phyloP scores from a whole-genome alignment of 78 protist species.

The Speleostelium caveatum region DNA sequence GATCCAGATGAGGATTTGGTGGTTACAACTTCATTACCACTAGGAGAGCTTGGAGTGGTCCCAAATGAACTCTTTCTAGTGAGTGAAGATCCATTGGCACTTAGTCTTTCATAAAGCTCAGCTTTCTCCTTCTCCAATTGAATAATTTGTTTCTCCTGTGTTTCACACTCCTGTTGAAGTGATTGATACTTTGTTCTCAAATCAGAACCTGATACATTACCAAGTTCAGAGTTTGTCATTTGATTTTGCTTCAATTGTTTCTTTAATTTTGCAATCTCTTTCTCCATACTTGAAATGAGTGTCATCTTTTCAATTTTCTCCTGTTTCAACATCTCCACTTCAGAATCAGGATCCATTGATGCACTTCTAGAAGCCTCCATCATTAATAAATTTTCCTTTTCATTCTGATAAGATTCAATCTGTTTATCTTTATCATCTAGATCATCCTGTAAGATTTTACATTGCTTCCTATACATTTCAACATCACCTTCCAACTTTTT shows the following conservation, averaged over 20 bases:
- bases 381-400: slow-evolving; percentile 34
- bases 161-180: slow-evolving; percentile 48
- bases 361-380: slow-evolving; percentile 6
- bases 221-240: slow-evolving; percentile 11
- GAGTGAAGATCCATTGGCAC: too few relatives aligned
- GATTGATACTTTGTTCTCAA: slow-evolving; percentile 35
- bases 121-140: slow-evolving; percentile 39
- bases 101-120: slow-evolving; percentile 11
- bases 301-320: slow-evolving; percentile 71
- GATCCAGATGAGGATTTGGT: slow-evolving; percentile 25
- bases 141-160: slow-evolving; percentile 22
- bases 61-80: too few relatives aligned
- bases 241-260: slow-evolving; percentile 39
- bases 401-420: slow-evolving; percentile 29
- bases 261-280: slow-evolving; percentile 60
- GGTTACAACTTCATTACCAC: background rate
- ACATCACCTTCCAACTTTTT: slow-evolving; percentile 35
- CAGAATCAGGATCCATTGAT: background rate
- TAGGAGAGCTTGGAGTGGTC: background rate
- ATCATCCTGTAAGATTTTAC: slow-evolving; percentile 17
- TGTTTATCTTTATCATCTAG: background rate
- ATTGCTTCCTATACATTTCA: slow-evolving; percentile 29
- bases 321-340: slow-evolving; percentile 46
- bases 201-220: slow-evolving; percentile 24
- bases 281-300: slow-evolving; percentile 27